These are phyloP conservation scores for Drosera spatulata DNA, from an alignment of 179 eudicot species.

Conservation along the genomic window DNA sequence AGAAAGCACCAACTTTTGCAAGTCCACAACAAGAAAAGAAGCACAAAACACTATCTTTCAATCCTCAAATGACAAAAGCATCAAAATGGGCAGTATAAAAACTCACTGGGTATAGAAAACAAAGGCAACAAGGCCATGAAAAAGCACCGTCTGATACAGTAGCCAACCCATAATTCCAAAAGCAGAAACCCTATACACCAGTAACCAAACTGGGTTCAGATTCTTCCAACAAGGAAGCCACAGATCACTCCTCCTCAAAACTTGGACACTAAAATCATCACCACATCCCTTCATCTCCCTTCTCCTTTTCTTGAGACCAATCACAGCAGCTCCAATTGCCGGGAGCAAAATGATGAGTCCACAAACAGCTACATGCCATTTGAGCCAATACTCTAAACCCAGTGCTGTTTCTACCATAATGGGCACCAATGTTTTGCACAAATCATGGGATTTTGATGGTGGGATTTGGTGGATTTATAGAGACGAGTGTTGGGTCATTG, in stretches of 20 bases:
- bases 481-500: too few relatives aligned
- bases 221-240: slow-evolving; percentile 69
- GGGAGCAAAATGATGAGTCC: slow-evolving; percentile 50
- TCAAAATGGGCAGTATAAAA: not conserved
- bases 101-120: slow-evolving; percentile 82
- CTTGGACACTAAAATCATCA: not conserved
- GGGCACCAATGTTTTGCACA: too few relatives aligned
- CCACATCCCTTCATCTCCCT: not conserved
- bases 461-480: too few relatives aligned
- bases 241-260: slow-evolving; percentile 15
- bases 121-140: slow-evolving; percentile 41
- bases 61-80: not conserved
- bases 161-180: slow-evolving; percentile 45
- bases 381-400: slow-evolving; percentile 50
- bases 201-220: slow-evolving; percentile 52
- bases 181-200: slow-evolving; percentile 47
- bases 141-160: slow-evolving; percentile 30
- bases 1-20: not conserved
- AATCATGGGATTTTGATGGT: too few relatives aligned
- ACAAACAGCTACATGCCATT: slow-evolving; percentile 69
- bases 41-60: too few relatives aligned
- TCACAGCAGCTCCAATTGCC: slow-evolving; percentile 13
- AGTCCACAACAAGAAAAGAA: not conserved
- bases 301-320: slow-evolving; percentile 12
- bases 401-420: not conserved